phyloP scores from a whole-genome alignment of 495 filamentous ascomycete species.

The Hypomontagnella submonticulosa region DNA sequence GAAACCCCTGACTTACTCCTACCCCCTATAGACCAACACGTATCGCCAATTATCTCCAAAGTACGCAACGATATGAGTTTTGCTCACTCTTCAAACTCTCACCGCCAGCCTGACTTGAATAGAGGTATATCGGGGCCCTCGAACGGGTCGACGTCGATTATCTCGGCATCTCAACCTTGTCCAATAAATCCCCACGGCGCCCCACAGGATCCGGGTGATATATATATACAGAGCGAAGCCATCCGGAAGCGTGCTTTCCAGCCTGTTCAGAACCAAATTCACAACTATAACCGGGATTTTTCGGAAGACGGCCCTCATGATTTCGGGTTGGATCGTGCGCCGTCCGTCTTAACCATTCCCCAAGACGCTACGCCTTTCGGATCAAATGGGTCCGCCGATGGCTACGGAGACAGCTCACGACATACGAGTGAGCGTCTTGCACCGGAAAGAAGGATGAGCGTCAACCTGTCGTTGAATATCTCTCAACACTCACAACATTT shows the following conservation, averaged over 20 bases:
- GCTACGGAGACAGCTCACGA: constrained; percentile 23
- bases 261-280: constrained; percentile 30
- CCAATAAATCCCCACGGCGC: constrained; percentile 46
- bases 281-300: constrained; percentile 22
- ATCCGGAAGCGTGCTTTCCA: constrained; percentile 42
- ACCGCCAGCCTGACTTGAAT: constrained; percentile 20
- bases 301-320: constrained; percentile 21
- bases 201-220: constrained; percentile 47
- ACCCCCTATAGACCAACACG: constrained; percentile 39
- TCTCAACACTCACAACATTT: constrained; percentile 25
- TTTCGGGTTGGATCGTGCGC: constrained; percentile 17
- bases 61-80: constrained; percentile 32
- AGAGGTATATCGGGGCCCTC: constrained; percentile 17
- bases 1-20: constrained; percentile 45
- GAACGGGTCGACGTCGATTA: constrained; percentile 26
- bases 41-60: constrained; percentile 39
- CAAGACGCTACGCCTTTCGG: constrained; percentile 33
- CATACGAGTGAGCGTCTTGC: constrained; percentile 18
- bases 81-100: constrained; percentile 32
- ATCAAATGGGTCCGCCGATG: constrained; percentile 39
- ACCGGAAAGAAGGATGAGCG: constrained; percentile 24
- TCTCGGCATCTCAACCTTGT: constrained; percentile 17
- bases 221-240: constrained; percentile 48
- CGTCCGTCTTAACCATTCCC: constrained; percentile 12
- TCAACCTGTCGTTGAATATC: constrained; percentile 12